These are phyloP conservation scores for Gillenia trifoliata DNA, from an alignment of 306 rosid genomes.

Conservation along the genomic window DNA sequence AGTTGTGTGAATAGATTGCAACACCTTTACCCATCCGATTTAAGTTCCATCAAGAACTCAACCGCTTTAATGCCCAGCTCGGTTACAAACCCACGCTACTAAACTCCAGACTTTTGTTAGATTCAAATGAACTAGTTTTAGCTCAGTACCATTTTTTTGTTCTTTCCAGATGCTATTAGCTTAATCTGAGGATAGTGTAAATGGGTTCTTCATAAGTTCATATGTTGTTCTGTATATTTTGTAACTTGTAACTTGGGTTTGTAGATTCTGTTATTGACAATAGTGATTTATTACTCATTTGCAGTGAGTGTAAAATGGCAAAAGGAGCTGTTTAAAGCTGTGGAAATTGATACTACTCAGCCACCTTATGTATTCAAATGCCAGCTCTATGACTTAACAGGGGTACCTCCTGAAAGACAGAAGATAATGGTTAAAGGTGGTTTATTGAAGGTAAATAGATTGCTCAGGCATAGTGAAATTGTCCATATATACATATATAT, in stretches of 20 bases:
- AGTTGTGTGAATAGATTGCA: no score
- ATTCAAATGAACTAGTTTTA: not conserved
- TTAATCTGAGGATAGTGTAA: not conserved
- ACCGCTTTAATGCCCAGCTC: no score
- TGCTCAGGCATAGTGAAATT: not conserved
- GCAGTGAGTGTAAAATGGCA: slow-evolving; percentile 94
- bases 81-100: no score
- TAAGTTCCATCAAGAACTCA: no score
- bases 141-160: not conserved
- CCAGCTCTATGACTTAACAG: slow-evolving; percentile 87
- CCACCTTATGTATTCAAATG: slow-evolving; percentile 89
- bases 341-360: slow-evolving; percentile 85
- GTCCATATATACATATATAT: not conserved
- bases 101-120: no score
- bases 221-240: not conserved
- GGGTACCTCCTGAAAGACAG: slow-evolving; percentile 97
- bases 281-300: slow-evolving; percentile 8
- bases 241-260: not conserved
- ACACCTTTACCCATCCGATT: no score
- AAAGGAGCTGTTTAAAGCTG: slow-evolving; percentile 68
- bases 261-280: slow-evolving; percentile 6
- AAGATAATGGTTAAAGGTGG: slow-evolving; percentile 99
- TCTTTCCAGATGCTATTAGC: not conserved
- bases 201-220: not conserved
- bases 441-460: slow-evolving; percentile 65